Evolutionary conservation across 2,329 filamentous ascomycete species (phyloP), one percentile per base, ranked within the genome.

Genomic region (Xylariaceae sp.): DNA sequence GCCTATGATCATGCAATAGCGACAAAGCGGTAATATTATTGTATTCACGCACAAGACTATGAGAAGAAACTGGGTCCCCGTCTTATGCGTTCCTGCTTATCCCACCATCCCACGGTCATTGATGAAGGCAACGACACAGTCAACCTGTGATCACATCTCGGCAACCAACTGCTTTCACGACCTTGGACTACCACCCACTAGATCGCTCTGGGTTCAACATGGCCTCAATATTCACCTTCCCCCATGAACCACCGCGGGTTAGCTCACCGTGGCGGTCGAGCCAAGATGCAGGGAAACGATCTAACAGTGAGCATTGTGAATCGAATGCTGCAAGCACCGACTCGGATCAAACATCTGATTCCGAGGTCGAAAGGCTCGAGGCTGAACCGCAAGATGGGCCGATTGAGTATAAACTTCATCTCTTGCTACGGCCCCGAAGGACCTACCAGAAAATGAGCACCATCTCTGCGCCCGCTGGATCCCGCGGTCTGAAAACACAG

Each of bases 181-280:
- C 17, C 37, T n/a, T 1, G 13, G 51, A 4, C 30, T 9, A n/a
- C n/a, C n/a, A 18, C 4, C 10, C 15, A 44, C 15, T 17, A 17
- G 17, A 18, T 13, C 59, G 34, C 13, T 13, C 44, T 11, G 8
- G 55, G 11, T 50, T 56, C 30, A 44, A 35, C 57, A 95, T 94
- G 90, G 93, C 94, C 60, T 97, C 93, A 10, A 90, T 99, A 67
- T 99, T 99, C 73, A 97, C 93, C 0, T 99, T 90, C 72, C 91
- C 97, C 63, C 87, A 90, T 2, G 88, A 96, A 65, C 90, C 92
- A 51, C 90, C 90, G 1, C 81, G 90, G 73, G 91, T 97, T 42
- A 88, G 89, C 11, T 97, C 93, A 15, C 94, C 94, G 13, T 99
- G 94, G 94, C 82, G 88, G 55, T 84, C 80, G 9, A 82, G 86